A percentile compares a stretch with the other conserved stretches of the same genome.
phyloP scores from a whole-genome alignment of 164 flowering plant genomes.

The Tinospora cordifolia region DNA sequence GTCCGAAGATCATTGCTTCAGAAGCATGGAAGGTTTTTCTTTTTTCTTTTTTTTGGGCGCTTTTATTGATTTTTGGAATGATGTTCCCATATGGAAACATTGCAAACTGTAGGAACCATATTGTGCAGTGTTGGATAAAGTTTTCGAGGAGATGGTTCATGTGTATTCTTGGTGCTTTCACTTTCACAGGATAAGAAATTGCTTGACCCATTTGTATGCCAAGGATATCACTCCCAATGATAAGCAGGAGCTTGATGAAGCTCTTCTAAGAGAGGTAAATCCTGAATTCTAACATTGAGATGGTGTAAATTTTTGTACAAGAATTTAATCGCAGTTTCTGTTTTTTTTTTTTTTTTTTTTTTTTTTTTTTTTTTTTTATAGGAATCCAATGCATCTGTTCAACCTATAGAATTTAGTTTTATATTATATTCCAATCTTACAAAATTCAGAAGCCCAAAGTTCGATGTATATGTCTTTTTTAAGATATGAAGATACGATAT shows the following conservation, averaged over 20 bases:
- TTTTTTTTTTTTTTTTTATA: too few relatives aligned
- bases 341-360: not conserved
- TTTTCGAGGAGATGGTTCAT: not conserved
- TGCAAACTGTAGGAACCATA: not conserved
- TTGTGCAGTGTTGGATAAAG: too few relatives aligned
- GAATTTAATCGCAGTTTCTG: not conserved
- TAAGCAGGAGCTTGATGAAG: conserved; percentile 96
- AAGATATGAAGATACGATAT: too few relatives aligned
- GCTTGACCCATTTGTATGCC: conserved; percentile 77
- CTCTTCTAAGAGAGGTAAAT: conserved; percentile 92
- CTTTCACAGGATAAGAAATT: conserved; percentile 64
- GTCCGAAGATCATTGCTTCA: conserved; percentile 95
- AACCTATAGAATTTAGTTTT: too few relatives aligned
- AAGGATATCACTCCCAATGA: conserved; percentile 98
- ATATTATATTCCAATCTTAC: too few relatives aligned
- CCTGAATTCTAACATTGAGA: not conserved
- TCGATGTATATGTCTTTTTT: too few relatives aligned
- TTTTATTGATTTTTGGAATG: not conserved
- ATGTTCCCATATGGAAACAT: not conserved
- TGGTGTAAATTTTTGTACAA: not conserved
- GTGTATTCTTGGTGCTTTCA: not conserved
- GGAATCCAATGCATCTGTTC: too few relatives aligned
- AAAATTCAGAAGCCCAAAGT: too few relatives aligned
- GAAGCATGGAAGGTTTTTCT: conserved; percentile 85
- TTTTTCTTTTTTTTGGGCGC: too few relatives aligned